Percentiles rank a stretch among this genome's conserved stretches.
phyloP scores from a whole-genome alignment of 2,329 filamentous ascomycete genomes.

The Falciphora oryzae region DNA sequence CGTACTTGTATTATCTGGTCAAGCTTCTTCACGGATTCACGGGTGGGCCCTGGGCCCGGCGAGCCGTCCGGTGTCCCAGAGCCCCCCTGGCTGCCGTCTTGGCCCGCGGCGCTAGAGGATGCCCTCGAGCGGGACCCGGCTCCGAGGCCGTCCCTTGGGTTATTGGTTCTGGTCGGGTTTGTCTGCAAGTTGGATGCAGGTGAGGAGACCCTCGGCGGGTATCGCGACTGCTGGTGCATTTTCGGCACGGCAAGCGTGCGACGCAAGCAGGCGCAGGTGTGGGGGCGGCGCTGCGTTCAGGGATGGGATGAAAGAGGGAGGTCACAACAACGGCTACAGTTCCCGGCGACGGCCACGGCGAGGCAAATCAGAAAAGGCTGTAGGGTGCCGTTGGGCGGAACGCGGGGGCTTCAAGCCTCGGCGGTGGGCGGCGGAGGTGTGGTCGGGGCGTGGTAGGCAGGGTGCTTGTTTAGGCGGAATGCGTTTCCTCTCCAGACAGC shows the following conservation, averaged over 20 bases:
- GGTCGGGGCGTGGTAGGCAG: not conserved
- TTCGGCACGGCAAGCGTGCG: slow-evolving; percentile 21
- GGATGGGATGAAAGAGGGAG: not conserved
- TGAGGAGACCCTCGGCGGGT: slow-evolving; percentile 65
- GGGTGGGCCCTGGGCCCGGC: slow-evolving; percentile 42
- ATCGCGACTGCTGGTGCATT: slow-evolving; percentile 90
- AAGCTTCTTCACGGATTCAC: slow-evolving; percentile 70
- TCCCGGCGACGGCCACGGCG: not conserved
- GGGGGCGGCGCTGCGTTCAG: slow-evolving; percentile 12
- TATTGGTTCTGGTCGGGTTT: slow-evolving; percentile 68
- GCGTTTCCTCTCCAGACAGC: slow-evolving; percentile 4
- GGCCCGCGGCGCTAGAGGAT: slow-evolving; percentile 35
- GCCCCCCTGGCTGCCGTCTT: slow-evolving; percentile 35
- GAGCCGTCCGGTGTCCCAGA: slow-evolving; percentile 39
- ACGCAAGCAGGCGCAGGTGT: slow-evolving; percentile 7
- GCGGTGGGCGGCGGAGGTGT: not conserved
- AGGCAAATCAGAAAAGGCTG: not conserved
- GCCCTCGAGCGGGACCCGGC: slow-evolving; percentile 35
- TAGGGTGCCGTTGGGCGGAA: not conserved
- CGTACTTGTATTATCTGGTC: slow-evolving; percentile 88
- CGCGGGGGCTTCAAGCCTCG: not conserved
- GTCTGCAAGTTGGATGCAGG: slow-evolving; percentile 67
- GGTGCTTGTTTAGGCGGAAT: slow-evolving; percentile 1
- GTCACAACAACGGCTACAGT: not conserved
- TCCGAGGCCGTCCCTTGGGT: slow-evolving; percentile 57